Conservation (phyloP, 306 rosid genomes). For the Cucumis melo region DNA sequence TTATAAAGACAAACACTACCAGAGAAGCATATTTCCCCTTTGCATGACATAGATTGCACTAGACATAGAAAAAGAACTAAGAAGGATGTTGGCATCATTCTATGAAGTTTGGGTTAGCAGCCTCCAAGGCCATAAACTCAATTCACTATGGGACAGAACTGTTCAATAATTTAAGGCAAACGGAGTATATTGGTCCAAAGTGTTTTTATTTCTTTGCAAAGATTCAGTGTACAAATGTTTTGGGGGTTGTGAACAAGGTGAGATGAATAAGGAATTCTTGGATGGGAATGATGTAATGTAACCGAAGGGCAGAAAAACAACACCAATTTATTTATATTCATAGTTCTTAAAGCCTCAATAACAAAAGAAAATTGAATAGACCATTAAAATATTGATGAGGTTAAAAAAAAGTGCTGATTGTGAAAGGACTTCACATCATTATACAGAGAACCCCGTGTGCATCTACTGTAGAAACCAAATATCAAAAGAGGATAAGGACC, state of each 20-base stretch:
- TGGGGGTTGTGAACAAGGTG: conserved; percentile 3
- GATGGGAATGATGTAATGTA: conserved; percentile 3
- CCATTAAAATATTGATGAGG: not conserved
- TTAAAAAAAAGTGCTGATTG: conserved; percentile 2
- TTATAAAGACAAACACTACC: conserved; percentile 6
- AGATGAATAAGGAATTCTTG: not conserved
- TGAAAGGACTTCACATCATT: conserved; percentile 8
- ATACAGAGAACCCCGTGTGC: conserved; percentile 1
- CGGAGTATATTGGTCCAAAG: not conserved
- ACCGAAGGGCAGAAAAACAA: not conserved
- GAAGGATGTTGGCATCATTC: conserved; percentile 4
- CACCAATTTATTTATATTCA: not conserved
- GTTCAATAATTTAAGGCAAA: not conserved
- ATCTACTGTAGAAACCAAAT: not conserved
- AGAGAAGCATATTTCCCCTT: conserved; percentile 12
- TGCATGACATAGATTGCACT: conserved; percentile 8
- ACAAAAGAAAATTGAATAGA: not conserved
- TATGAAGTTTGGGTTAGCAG: not conserved
- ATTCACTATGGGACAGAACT: not conserved
- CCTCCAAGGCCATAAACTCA: not conserved
- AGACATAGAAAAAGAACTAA: conserved; percentile 3
- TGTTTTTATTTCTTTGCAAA: not conserved
- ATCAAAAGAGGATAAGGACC: not conserved
- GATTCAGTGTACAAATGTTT: conserved; percentile 2
- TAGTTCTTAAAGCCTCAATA: not conserved